Evolutionary conservation across 164 flowering plant genomes (phyloP).

Genomic region (Aristolochia contorta): DNA sequence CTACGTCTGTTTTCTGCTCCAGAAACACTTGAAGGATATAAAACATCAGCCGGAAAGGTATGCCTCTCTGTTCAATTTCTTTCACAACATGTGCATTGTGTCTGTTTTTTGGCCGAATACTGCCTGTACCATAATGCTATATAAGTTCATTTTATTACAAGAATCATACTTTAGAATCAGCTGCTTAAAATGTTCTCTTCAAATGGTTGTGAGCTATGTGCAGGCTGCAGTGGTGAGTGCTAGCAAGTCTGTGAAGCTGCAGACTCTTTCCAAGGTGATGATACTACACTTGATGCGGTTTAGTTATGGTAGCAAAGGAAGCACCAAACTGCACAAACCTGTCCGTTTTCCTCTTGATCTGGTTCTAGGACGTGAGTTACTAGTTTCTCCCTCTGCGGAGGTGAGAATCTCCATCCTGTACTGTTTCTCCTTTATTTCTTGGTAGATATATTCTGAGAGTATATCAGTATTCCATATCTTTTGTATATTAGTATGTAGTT

Average conservation of each 20-base stretch:
- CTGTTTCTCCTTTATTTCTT: too few species aligned
- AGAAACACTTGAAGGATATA: slow-evolving; percentile 87
- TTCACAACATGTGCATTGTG: too few species aligned
- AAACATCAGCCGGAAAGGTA: slow-evolving; percentile 82
- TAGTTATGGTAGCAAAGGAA: slow-evolving; percentile 79
- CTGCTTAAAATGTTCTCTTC: not conserved
- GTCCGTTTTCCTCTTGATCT: slow-evolving; percentile 84
- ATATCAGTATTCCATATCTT: too few species aligned
- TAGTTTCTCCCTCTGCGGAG: slow-evolving; percentile 62
- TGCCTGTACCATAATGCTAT: not conserved
- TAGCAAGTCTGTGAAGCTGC: slow-evolving; percentile 71
- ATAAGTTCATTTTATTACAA: not conserved
- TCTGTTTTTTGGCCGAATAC: not conserved
- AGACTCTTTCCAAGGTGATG: slow-evolving; percentile 77
- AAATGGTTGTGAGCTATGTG: slow-evolving; percentile 1
- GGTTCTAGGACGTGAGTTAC: slow-evolving; percentile 58
- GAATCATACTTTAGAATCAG: not conserved
- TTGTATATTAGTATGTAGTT: too few species aligned
- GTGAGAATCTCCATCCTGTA: slow-evolving; percentile 21
- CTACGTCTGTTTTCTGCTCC: slow-evolving; percentile 72
- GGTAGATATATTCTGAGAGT: too few species aligned
- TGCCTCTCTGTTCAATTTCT: not conserved
- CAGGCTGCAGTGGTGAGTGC: slow-evolving; percentile 59
- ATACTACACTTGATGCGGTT: slow-evolving; percentile 96
- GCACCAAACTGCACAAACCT: slow-evolving; percentile 76